phyloP scores from a whole-genome alignment of 1,139 yeast species.

The Kurtzmaniella quercitrusa region DNA sequence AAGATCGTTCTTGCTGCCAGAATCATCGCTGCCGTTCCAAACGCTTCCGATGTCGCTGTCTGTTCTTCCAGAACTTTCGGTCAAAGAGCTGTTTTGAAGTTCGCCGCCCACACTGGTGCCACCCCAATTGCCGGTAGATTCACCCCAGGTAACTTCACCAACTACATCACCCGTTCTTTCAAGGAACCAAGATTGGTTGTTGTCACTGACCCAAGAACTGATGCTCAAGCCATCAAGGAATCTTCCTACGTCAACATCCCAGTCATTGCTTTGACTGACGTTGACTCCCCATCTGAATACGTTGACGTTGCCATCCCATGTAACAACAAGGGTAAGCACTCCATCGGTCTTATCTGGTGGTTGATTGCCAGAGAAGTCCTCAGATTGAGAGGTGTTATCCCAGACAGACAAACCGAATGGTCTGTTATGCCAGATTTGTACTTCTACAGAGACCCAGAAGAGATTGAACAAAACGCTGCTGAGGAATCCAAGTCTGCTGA shows the following conservation, averaged over 20 bases:
- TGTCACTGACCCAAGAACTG: slow-evolving; percentile 99
- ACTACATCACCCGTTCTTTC: slow-evolving; percentile 99
- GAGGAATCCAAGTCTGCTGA: slow-evolving; percentile 58
- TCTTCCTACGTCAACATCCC: slow-evolving; percentile 99
- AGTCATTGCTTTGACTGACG: slow-evolving; percentile 97
- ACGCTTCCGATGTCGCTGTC: slow-evolving; percentile 97
- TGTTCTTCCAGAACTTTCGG: slow-evolving; percentile 99
- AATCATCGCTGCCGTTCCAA: slow-evolving; percentile 99
- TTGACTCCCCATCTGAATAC: slow-evolving; percentile 98
- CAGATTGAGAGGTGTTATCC: slow-evolving; percentile 97
- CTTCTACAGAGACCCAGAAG: slow-evolving; percentile 99
- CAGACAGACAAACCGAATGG: slow-evolving; percentile 98
- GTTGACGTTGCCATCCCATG: slow-evolving; percentile 99
- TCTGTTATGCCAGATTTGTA: slow-evolving; percentile 99
- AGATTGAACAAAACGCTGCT: slow-evolving; percentile 82
- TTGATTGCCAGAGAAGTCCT: slow-evolving; percentile 98
- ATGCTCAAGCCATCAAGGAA: slow-evolving; percentile 99
- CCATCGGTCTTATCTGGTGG: slow-evolving; percentile 99
- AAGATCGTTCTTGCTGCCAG: slow-evolving; percentile 99
- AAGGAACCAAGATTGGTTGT: slow-evolving; percentile 99
- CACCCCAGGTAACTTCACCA: slow-evolving; percentile 99
- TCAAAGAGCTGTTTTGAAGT: slow-evolving; percentile 99
- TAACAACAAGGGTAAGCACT: slow-evolving; percentile 99
- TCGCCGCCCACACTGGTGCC: slow-evolving; percentile 99
- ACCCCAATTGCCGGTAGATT: slow-evolving; percentile 99